Percentiles rank a stretch among this genome's conserved stretches.
Conservation (phyloP, 257 asterid species). For the Solanum sejunctum region DNA sequence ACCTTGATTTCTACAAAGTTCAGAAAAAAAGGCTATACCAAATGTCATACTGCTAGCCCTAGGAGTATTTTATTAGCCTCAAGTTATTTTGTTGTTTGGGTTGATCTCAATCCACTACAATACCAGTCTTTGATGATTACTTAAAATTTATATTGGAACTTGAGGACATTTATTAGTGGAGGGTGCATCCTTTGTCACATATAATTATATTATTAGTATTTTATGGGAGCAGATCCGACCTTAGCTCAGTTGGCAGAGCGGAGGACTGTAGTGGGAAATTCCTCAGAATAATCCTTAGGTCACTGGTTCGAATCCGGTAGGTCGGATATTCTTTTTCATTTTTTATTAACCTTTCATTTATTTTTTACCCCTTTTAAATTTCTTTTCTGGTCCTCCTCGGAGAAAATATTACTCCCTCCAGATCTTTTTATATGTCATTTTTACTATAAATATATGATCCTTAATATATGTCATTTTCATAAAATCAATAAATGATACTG, state of each 20-base stretch:
- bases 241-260: conserved; percentile 3
- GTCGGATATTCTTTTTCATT: not conserved
- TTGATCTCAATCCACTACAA: not conserved
- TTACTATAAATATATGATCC: too few relatives aligned
- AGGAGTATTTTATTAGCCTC: not conserved
- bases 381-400: not conserved
- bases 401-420: too few relatives aligned
- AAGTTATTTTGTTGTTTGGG: not conserved
- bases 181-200: too few relatives aligned
- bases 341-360: not conserved
- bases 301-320: conserved; percentile 3
- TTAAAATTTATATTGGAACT: not conserved
- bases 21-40: not conserved
- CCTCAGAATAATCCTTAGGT: not conserved
- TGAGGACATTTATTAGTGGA: not conserved
- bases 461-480: too few relatives aligned
- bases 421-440: too few relatives aligned
- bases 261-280: not conserved
- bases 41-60: not conserved
- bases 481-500: too few relatives aligned
- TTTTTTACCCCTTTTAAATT: too few relatives aligned
- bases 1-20: not conserved
- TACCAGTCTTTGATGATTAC: not conserved
- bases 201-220: too few relatives aligned
- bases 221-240: not conserved